These are phyloP conservation scores for Litchi chinensis DNA, from an alignment of 345 rosid genomes.

Conservation along the genomic window DNA sequence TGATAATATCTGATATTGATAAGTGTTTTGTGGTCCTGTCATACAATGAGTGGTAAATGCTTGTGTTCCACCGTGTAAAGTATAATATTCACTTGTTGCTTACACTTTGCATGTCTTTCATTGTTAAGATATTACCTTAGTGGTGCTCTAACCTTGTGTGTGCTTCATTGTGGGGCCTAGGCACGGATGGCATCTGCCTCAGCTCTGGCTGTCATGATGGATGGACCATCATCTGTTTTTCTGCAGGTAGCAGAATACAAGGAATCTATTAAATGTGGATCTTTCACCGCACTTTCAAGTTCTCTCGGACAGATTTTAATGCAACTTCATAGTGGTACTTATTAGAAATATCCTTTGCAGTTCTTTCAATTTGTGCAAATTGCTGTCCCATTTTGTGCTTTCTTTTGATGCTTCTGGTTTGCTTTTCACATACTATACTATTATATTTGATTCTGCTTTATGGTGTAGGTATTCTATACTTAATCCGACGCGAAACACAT, in stretches of 20 bases:
- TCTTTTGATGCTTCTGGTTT: constrained; percentile 11
- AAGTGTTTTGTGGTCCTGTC: constrained; percentile 14
- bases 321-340: constrained; percentile 89
- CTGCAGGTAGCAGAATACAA: constrained; percentile 93
- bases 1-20: neutral
- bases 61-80: constrained; percentile 1
- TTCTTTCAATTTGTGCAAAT: constrained; percentile 18
- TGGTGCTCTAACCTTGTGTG: constrained; percentile 21
- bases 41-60: neutral
- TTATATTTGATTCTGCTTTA: constrained; percentile 12
- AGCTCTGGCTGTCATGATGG: constrained; percentile 76
- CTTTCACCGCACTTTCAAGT: constrained; percentile 80
- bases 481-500: constrained; percentile 71
- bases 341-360: constrained; percentile 24
- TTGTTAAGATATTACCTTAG: neutral
- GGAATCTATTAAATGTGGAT: constrained; percentile 68
- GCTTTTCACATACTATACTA: constrained; percentile 18
- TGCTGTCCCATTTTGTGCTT: constrained; percentile 15
- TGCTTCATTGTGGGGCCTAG: constrained; percentile 46
- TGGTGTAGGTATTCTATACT: constrained; percentile 70
- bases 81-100: neutral
- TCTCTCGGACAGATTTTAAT: constrained; percentile 83
- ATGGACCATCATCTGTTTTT: constrained; percentile 80
- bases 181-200: constrained; percentile 81
- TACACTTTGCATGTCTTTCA: neutral